A percentile compares a stretch with the other conserved stretches of the same genome.
Evolutionary conservation across 1,284 basidiomycete species (phyloP).

Genomic region (Puccinia coronata): DNA sequence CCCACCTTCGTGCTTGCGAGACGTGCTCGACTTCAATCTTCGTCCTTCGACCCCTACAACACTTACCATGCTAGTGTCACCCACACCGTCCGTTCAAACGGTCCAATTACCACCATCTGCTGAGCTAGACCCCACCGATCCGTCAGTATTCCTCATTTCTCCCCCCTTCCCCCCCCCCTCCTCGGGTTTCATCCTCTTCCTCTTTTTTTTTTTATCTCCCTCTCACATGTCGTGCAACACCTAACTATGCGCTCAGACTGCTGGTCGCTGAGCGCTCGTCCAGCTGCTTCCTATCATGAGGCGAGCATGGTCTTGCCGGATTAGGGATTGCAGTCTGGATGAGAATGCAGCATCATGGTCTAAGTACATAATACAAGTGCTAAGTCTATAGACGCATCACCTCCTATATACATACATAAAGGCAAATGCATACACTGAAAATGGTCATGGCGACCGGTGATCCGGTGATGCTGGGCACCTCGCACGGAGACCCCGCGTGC

Average conservation of each 20-base stretch:
- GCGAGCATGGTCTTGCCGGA: background rate
- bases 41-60: background rate
- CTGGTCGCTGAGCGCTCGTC: background rate
- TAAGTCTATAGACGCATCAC: background rate
- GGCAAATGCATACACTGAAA: background rate
- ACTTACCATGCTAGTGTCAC: slow-evolving; percentile 18
- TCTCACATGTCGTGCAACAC: background rate
- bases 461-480: background rate
- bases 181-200: background rate
- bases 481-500: background rate
- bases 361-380: background rate
- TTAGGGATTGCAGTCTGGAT: slow-evolving; percentile 3
- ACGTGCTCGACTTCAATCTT: background rate
- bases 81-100: slow-evolving; percentile 21
- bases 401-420: background rate
- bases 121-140: slow-evolving; percentile 20
- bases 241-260: background rate
- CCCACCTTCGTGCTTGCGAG: background rate
- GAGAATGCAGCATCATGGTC: background rate
- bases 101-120: background rate
- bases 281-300: background rate
- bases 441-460: slow-evolving; percentile 10
- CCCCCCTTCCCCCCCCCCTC: background rate
- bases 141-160: slow-evolving; percentile 22
- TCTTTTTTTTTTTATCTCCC: background rate